Conservation (phyloP, 2,329 filamentous ascomycete species). For the Penicillium sp. region DNA sequence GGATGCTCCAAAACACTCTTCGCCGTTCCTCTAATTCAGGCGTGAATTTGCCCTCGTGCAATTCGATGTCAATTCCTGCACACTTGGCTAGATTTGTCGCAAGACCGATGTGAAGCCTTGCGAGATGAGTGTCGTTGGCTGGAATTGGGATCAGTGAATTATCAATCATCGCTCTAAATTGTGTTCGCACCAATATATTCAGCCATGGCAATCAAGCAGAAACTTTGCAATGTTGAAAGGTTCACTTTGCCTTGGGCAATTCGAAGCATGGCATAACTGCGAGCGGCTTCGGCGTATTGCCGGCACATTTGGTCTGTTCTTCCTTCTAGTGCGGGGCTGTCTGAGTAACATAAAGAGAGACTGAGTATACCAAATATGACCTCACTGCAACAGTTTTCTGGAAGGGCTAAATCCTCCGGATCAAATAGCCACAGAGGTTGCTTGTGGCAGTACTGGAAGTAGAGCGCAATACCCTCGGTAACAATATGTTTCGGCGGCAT, state of each 20-base stretch:
- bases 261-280: slow-evolving; percentile 42
- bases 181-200: slow-evolving; percentile 46
- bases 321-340: slow-evolving; percentile 10
- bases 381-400: slow-evolving; percentile 25
- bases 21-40: slow-evolving; percentile 44
- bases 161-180: accelerated
- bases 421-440: slow-evolving; percentile 40
- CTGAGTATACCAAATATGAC: slow-evolving; percentile 31
- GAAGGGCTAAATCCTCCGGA: slow-evolving; percentile 22
- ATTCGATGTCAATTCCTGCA: slow-evolving; percentile 48
- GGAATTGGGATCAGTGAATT: slow-evolving; percentile 4
- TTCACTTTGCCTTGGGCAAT: slow-evolving; percentile 52
- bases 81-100: slow-evolving; percentile 51
- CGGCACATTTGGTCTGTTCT: slow-evolving; percentile 21
- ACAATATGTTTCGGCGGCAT: slow-evolving; percentile 20
- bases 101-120: slow-evolving; percentile 51
- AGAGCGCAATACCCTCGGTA: slow-evolving; percentile 25
- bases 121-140: slow-evolving; percentile 51
- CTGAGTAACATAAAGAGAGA: slow-evolving; percentile 29
- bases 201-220: slow-evolving; percentile 51
- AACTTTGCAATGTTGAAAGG: slow-evolving; percentile 49
- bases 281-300: slow-evolving; percentile 40
- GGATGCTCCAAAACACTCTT: slow-evolving; percentile 52
- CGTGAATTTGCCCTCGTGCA: slow-evolving; percentile 37
- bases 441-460: slow-evolving; percentile 36